Conservation (phyloP, 2,329 filamentous ascomycete species). For the Hypoxylon sp. region DNA sequence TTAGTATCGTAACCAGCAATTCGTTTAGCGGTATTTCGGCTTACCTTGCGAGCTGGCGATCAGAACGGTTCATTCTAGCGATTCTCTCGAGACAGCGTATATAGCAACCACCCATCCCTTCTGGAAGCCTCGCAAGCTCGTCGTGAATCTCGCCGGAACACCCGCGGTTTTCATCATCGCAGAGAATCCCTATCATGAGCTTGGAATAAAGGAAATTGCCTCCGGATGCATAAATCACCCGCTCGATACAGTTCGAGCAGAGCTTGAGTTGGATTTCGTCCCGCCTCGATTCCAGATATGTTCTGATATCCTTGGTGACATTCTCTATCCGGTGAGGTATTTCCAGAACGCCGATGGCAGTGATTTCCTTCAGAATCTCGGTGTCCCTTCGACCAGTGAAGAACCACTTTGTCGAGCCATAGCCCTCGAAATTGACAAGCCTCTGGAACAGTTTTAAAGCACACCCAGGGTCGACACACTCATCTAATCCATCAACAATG, state of each 20-base stretch:
- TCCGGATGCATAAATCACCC: slow-evolving; percentile 4
- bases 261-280: background rate
- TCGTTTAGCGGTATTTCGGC: background rate
- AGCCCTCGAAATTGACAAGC: background rate
- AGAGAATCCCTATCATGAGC: slow-evolving; percentile 9
- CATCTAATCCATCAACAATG: slow-evolving; percentile 9
- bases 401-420: slow-evolving; percentile 1
- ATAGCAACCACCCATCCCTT: background rate
- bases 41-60: slow-evolving; percentile 14
- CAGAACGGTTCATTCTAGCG: background rate
- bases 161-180: background rate
- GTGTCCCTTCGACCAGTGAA: background rate
- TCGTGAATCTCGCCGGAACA: slow-evolving; percentile 11
- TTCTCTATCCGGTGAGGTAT: background rate
- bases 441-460: background rate
- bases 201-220: slow-evolving; percentile 13
- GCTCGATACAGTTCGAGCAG: slow-evolving; percentile 1
- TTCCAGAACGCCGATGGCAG: background rate
- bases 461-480: slow-evolving; percentile 1
- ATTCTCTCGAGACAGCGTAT: slow-evolving; percentile 9
- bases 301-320: background rate
- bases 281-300: slow-evolving; percentile 2
- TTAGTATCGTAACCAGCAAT: background rate
- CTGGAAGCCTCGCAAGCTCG: background rate
- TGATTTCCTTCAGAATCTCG: background rate